phyloP scores from a whole-genome alignment of 1,284 basidiomycete genomes.

The Heterobasidion parviporum region DNA sequence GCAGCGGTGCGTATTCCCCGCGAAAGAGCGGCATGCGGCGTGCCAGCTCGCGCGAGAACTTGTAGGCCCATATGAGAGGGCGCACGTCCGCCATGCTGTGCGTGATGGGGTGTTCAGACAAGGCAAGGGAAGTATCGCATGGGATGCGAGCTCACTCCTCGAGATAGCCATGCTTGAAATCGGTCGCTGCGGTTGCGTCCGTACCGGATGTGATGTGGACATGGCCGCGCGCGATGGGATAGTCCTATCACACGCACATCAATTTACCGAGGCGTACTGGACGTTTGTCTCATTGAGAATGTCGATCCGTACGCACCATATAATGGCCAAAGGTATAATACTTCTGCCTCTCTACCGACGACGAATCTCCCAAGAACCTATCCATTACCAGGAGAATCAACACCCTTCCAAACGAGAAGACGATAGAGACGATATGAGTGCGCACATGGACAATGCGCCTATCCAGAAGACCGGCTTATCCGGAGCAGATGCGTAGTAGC shows the following conservation, averaged over 20 bases:
- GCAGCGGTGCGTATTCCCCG: conserved; percentile 36
- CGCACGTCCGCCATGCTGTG: conserved; percentile 43
- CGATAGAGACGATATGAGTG: no score
- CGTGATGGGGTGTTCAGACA: neutral
- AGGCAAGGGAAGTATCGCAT: neutral
- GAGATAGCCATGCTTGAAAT: conserved; percentile 27
- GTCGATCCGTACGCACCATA: neutral
- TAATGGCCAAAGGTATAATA: conserved; percentile 25
- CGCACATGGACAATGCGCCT: conserved; percentile 21
- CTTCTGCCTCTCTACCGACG: conserved; percentile 18
- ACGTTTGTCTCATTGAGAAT: neutral
- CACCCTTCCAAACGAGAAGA: neutral
- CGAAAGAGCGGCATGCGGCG: conserved; percentile 47
- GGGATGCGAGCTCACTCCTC: conserved; percentile 8
- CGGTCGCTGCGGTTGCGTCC: conserved; percentile 24
- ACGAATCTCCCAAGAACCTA: conserved; percentile 21
- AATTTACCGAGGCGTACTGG: neutral
- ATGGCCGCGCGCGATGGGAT: conserved; percentile 32
- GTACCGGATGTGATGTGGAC: conserved; percentile 33
- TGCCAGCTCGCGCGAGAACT: conserved; percentile 46
- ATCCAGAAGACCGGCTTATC: conserved; percentile 43
- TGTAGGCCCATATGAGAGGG: conserved; percentile 47
- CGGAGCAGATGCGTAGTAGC: conserved; percentile 32
- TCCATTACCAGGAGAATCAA: neutral
- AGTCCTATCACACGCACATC: conserved; percentile 6